These are phyloP conservation scores for Evernia prunastri DNA, from an alignment of 495 filamentous ascomycete species.

Conservation along the genomic window DNA sequence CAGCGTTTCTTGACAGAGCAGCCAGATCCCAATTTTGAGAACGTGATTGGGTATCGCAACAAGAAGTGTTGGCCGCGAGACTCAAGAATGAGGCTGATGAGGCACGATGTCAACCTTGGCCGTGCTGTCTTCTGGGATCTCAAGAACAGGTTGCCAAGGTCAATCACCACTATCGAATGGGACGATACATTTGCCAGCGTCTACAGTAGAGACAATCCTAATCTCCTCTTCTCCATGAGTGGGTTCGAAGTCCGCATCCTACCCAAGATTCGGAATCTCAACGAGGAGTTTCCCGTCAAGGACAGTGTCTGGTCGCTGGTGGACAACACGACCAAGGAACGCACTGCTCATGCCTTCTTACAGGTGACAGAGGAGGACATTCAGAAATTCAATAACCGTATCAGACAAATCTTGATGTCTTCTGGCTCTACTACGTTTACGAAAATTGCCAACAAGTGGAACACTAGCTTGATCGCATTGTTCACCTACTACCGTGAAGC, in stretches of 20 bases:
- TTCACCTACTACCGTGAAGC: slow-evolving; percentile 99
- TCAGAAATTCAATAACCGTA: slow-evolving; percentile 98
- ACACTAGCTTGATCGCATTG: slow-evolving; percentile 94
- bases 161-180: slow-evolving; percentile 97
- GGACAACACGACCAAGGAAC: slow-evolving; percentile 91
- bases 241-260: slow-evolving; percentile 97
- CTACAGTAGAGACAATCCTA: slow-evolving; percentile 97
- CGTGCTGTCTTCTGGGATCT: slow-evolving; percentile 98
- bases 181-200: slow-evolving; percentile 99
- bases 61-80: slow-evolving; percentile 99
- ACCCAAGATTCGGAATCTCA: slow-evolving; percentile 90
- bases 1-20: slow-evolving; percentile 98
- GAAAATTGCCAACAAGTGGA: slow-evolving; percentile 99
- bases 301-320: slow-evolving; percentile 98
- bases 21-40: slow-evolving; percentile 98
- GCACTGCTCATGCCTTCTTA: slow-evolving; percentile 95
- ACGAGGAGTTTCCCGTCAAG: slow-evolving; percentile 94
- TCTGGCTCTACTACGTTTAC: slow-evolving; percentile 99
- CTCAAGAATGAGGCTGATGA: slow-evolving; percentile 95
- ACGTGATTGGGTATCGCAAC: slow-evolving; percentile 97
- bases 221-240: slow-evolving; percentile 94
- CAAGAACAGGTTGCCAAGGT: slow-evolving; percentile 92
- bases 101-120: slow-evolving; percentile 97
- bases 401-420: slow-evolving; percentile 98
- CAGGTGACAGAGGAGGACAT: slow-evolving; percentile 98